Conservation (phyloP, 2,329 filamentous ascomycete species). For the Aphanoascus verrucosus region DNA sequence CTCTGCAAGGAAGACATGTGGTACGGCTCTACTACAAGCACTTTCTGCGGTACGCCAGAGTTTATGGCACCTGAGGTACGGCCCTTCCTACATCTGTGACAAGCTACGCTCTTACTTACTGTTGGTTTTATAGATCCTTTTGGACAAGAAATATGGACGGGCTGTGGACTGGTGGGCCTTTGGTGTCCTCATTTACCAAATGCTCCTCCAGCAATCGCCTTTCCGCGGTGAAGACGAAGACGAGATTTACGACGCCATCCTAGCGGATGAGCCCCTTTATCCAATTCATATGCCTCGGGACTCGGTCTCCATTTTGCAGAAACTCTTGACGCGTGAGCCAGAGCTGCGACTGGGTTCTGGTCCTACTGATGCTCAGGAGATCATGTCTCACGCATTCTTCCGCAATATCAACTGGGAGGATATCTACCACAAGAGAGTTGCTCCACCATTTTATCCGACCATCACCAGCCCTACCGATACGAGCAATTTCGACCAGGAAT, state of each 20-base stretch:
- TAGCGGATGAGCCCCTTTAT: constrained; percentile 93
- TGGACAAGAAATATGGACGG: constrained; percentile 96
- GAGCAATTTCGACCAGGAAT: constrained; percentile 99
- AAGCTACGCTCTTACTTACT: not conserved
- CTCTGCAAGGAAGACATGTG: constrained; percentile 99
- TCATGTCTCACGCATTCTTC: constrained; percentile 99
- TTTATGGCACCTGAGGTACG: constrained; percentile 96
- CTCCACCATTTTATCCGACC: constrained; percentile 76
- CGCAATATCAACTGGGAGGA: constrained; percentile 97
- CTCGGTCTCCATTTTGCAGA: constrained; percentile 94
- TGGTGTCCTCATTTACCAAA: constrained; percentile 97
- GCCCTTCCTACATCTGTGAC: not conserved
- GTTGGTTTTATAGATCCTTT: constrained; percentile 55
- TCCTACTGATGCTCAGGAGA: constrained; percentile 92
- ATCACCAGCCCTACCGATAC: constrained; percentile 93
- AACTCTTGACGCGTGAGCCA: constrained; percentile 88
- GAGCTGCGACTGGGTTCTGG: constrained; percentile 87
- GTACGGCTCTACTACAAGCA: constrained; percentile 93
- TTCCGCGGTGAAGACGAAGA: constrained; percentile 99
- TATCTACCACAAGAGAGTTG: constrained; percentile 87
- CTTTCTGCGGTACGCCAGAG: constrained; percentile 98
- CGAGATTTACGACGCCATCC: constrained; percentile 97
- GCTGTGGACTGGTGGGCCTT: constrained; percentile 99
- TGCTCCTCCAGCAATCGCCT: constrained; percentile 96
- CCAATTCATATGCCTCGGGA: constrained; percentile 98